Percentiles rank a stretch among this genome's conserved stretches.
Conservation (phyloP, 2,329 filamentous ascomycete species). For the Beauveria varroae region DNA sequence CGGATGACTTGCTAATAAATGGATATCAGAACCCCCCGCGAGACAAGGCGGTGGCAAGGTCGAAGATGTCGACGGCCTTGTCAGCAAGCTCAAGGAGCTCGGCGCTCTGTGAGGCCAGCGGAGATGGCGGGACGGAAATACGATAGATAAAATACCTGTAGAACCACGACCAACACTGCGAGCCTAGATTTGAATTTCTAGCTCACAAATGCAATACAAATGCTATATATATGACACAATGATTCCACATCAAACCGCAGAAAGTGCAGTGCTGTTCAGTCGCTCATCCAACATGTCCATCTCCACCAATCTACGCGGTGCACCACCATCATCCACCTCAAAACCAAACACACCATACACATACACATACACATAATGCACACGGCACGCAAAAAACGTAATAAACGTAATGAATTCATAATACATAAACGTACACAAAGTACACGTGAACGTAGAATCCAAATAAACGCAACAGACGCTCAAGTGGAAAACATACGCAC, state of each 20-base stretch:
- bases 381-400: constrained; percentile 17
- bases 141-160: constrained; percentile 2
- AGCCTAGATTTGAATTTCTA: background rate
- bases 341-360: background rate
- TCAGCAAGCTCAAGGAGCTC: constrained; percentile 90
- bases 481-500: background rate
- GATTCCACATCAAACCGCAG: background rate
- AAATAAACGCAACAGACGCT: constrained; percentile 10
- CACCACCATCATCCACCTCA: background rate
- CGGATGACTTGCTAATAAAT: background rate
- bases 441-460: constrained; percentile 2
- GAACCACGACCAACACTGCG: background rate
- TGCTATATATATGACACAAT: background rate
- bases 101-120: constrained; percentile 63
- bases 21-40: constrained; percentile 60
- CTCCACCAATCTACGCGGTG: background rate
- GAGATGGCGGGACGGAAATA: background rate
- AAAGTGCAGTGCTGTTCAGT: background rate
- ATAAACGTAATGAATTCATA: constrained; percentile 14
- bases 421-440: constrained; percentile 10
- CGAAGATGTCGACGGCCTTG: constrained; percentile 91
- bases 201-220: background rate
- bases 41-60: constrained; percentile 95
- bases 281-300: background rate
- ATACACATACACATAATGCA: constrained; percentile 13